Base-by-base conservation (phyloP, 805 yeast species). In the Teunomyces cretensis region DNA sequence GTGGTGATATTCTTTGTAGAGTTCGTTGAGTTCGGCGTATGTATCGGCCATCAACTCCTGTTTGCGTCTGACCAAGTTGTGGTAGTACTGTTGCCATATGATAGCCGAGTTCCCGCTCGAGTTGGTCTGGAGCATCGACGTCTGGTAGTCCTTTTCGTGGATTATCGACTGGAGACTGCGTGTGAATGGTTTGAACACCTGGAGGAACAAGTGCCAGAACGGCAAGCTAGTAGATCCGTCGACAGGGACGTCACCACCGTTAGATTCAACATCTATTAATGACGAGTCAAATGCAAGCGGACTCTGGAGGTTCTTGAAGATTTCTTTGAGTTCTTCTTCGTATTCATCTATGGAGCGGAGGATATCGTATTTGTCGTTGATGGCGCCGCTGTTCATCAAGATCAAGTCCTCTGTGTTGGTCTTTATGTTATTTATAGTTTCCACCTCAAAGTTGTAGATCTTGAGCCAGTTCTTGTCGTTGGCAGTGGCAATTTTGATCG, bases 61-160 rank as follows among this genome's bases (percentile, higher is more conserved):
- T 45, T 64, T 65, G 22, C 55, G 47, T 6, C 53, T 49, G 13
- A 56, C 37, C 39, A 69, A 51, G 17, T 62, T 53, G 15, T 47
- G 50, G 31, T 58, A 54, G 52, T 61, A 70, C 38, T 60, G 65
- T 33, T 65, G 56, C 76, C 76, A 72, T n/a, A 67, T 46, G 2
- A 66, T 59, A 3, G 47, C 47, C 16, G 60, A 53, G 33, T 67
- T 58, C 7, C 60, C 59, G 16, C 54, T 52, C 7, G 57, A 44
- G 27, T 53, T 51, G 9, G 48, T 43, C 6, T 55, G 50, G 2
- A 62, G 49, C 40, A 71, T 48, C 3, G 52, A 43, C 1, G 52
- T 49, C 47, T 64, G 73, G 44, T 68, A 69, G 14, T 51, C 47
- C 31, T 59, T 64, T 44, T 68, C 71, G 36, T 58, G 58, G 9